These are phyloP conservation scores for Clonostachys chloroleuca DNA, from an alignment of 2,329 filamentous ascomycete species.

Conservation along the genomic window DNA sequence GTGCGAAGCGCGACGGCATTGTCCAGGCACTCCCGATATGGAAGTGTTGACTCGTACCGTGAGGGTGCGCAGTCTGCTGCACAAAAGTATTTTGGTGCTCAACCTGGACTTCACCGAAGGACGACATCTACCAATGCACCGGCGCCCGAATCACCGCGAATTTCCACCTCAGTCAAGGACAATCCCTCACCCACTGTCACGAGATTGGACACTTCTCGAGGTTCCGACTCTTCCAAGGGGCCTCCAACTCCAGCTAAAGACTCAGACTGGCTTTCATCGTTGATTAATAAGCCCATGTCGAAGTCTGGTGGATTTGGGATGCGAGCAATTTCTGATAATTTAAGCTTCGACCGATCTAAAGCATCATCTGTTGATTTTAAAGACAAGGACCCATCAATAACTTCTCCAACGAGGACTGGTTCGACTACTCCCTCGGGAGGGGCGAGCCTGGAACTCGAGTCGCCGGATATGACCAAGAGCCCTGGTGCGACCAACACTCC, in stretches of 20 bases:
- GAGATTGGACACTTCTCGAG: slow-evolving; percentile 45
- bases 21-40: slow-evolving; percentile 72
- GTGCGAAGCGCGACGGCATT: slow-evolving; percentile 61
- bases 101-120: slow-evolving; percentile 45
- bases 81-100: slow-evolving; percentile 65
- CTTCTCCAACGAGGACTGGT: slow-evolving; percentile 70
- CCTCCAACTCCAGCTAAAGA: slow-evolving; percentile 4
- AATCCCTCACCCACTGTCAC: slow-evolving; percentile 52
- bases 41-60: slow-evolving; percentile 71
- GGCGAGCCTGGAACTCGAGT: slow-evolving; percentile 75
- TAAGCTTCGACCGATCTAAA: slow-evolving; percentile 16
- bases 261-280: slow-evolving; percentile 49
- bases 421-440: slow-evolving; percentile 65
- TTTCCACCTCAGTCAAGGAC: slow-evolving; percentile 48
- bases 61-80: slow-evolving; percentile 59
- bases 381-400: slow-evolving; percentile 43
- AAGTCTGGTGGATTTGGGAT: slow-evolving; percentile 61
- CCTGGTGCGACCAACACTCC: slow-evolving; percentile 43
- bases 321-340: slow-evolving; percentile 79
- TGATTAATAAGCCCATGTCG: slow-evolving; percentile 43
- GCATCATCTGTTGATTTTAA: not conserved
- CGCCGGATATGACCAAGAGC: slow-evolving; percentile 59
- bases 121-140: slow-evolving; percentile 54
- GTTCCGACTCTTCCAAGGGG: not conserved
- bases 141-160: slow-evolving; percentile 43